Evolutionary conservation across 192 early-diverging fungal genomes (phyloP).

Genomic region (Phlyctochytrium bullatum): DNA sequence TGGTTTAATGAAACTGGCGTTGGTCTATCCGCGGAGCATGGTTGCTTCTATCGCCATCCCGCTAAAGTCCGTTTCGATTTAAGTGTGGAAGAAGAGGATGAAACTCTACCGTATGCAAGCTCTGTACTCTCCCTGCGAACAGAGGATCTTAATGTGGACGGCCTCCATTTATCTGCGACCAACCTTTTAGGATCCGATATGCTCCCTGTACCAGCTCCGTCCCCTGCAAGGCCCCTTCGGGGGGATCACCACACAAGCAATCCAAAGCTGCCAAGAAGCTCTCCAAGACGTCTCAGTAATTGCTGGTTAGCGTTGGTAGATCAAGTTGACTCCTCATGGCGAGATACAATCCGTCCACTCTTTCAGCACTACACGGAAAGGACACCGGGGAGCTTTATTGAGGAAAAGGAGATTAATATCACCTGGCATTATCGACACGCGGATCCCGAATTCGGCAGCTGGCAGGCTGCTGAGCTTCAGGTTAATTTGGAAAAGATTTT

Average conservation of each 20-base stretch:
- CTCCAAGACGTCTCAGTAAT: slow-evolving; percentile 49
- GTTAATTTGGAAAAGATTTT: slow-evolving; percentile 18
- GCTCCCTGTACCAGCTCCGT: not conserved
- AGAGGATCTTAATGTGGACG: not conserved
- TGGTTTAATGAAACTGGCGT: slow-evolving; percentile 90
- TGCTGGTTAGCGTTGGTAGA: slow-evolving; percentile 90
- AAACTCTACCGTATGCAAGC: not conserved
- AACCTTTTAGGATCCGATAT: not conserved
- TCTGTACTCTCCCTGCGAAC: not conserved
- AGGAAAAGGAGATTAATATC: slow-evolving; percentile 98
- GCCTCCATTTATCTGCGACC: not conserved
- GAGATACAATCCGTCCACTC: slow-evolving; percentile 88
- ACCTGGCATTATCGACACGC: slow-evolving; percentile 99
- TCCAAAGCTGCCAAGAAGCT: slow-evolving; percentile 16
- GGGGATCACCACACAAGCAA: not conserved
- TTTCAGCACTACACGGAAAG: slow-evolving; percentile 98
- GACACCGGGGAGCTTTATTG: slow-evolving; percentile 95
- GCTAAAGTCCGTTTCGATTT: not conserved
- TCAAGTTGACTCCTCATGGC: slow-evolving; percentile 82
- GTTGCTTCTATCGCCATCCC: slow-evolving; percentile 97
- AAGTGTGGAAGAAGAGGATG: slow-evolving; percentile 40
- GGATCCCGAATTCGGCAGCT: slow-evolving; percentile 83
- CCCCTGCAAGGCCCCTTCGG: not conserved
- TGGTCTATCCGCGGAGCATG: slow-evolving; percentile 96
- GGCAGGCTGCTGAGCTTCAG: slow-evolving; percentile 98